phyloP scores from a whole-genome alignment of 2,329 filamentous ascomycete species.

The Mariannaea elegans region DNA sequence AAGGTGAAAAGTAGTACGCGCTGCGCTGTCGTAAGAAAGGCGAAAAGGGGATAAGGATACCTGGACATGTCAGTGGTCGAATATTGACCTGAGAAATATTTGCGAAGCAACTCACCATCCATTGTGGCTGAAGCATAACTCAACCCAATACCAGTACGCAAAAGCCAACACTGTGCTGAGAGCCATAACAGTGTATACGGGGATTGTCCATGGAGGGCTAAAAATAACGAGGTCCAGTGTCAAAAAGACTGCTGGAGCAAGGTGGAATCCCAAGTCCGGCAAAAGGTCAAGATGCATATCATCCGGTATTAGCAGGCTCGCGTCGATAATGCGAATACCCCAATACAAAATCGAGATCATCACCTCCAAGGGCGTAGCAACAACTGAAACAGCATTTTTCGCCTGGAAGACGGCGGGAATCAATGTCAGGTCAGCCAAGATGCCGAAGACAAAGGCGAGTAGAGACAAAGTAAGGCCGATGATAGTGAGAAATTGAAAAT shows the following conservation, averaged over 20 bases:
- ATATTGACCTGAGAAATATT: not conserved
- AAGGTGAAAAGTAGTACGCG: slow-evolving; percentile 74
- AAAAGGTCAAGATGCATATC: slow-evolving; percentile 63
- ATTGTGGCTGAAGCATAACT: slow-evolving; percentile 74
- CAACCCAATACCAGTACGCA: slow-evolving; percentile 80
- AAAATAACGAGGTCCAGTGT: slow-evolving; percentile 72
- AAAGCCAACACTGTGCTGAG: slow-evolving; percentile 69
- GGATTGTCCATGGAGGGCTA: slow-evolving; percentile 77
- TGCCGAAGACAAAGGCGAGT: slow-evolving; percentile 67
- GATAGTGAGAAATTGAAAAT: slow-evolving; percentile 79
- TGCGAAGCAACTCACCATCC: slow-evolving; percentile 60
- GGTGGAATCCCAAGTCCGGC: slow-evolving; percentile 72
- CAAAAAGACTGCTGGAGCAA: slow-evolving; percentile 71
- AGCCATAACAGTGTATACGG: slow-evolving; percentile 65
- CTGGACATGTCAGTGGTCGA: slow-evolving; percentile 48
- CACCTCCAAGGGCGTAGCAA: slow-evolving; percentile 74
- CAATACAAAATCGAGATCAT: slow-evolving; percentile 79
- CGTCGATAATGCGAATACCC: slow-evolving; percentile 69
- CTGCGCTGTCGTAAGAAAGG: slow-evolving; percentile 69
- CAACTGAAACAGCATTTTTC: slow-evolving; percentile 74
- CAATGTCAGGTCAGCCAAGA: slow-evolving; percentile 71
- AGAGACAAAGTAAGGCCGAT: slow-evolving; percentile 71
- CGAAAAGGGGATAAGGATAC: slow-evolving; percentile 90
- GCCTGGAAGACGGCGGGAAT: slow-evolving; percentile 66
- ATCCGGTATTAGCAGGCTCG: slow-evolving; percentile 60